A percentile compares a stretch with the other conserved stretches of the same genome.
Evolutionary conservation across 1,139 yeast genomes (phyloP).

Genomic region (Pichia sp.): DNA sequence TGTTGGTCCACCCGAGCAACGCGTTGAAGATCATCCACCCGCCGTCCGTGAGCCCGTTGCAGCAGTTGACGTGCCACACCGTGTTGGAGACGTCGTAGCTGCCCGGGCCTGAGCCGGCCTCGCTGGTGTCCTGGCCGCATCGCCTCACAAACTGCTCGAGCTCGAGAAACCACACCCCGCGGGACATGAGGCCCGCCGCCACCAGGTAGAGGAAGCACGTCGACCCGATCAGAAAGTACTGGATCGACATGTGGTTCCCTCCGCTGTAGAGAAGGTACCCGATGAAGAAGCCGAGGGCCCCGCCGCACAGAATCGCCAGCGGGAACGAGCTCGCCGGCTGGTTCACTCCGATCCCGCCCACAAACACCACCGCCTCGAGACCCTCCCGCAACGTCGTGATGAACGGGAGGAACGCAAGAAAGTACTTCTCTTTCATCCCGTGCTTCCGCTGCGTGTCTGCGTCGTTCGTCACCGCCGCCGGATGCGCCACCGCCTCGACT

Average conservation of each 20-base stretch:
- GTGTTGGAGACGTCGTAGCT: constrained; percentile 75
- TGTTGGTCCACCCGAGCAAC: constrained; percentile 90
- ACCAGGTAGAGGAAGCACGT: constrained; percentile 84
- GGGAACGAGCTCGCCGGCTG: constrained; percentile 79
- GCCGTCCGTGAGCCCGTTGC: constrained; percentile 85
- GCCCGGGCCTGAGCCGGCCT: constrained; percentile 91
- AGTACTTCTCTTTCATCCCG: constrained; percentile 54
- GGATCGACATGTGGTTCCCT: constrained; percentile 74
- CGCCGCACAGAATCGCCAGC: constrained; percentile 71
- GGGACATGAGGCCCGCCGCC: constrained; percentile 84
- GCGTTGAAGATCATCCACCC: constrained; percentile 96
- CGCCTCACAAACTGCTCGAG: constrained; percentile 57
- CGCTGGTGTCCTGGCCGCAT: constrained; percentile 85
- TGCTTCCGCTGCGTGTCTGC: constrained; percentile 22
- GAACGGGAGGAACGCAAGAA: constrained; percentile 74
- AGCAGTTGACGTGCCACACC: constrained; percentile 96
- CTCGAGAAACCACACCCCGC: constrained; percentile 89
- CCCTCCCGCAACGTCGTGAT: constrained; percentile 88
- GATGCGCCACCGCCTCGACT: constrained; percentile 1
- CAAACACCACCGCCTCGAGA: constrained; percentile 84
- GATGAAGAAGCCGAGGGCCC: constrained; percentile 58
- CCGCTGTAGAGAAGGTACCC: constrained; percentile 72
- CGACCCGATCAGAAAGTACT: constrained; percentile 73
- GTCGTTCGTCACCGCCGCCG: not conserved
- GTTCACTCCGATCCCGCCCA: constrained; percentile 83